Conservation (phyloP, 345 rosid species). For the Eucalyptus cloeziana region DNA sequence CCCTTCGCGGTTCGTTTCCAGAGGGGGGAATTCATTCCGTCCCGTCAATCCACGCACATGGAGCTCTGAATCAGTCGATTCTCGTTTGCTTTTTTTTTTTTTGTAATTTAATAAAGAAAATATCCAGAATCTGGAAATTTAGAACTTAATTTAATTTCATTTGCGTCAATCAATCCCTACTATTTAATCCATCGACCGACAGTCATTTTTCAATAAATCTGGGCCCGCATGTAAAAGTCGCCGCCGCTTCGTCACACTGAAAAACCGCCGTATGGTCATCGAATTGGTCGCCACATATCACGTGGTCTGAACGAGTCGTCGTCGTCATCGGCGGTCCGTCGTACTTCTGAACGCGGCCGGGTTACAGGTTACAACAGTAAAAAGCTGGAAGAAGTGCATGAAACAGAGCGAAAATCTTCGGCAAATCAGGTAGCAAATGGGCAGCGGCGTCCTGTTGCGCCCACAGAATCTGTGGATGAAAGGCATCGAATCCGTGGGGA, state of each 20-base stretch:
- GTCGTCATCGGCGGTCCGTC: too few species aligned
- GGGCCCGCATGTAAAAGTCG: background rate
- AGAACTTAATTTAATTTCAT: background rate
- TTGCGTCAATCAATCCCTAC: background rate
- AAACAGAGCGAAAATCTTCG: background rate
- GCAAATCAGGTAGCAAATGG: background rate
- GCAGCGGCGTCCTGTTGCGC: background rate
- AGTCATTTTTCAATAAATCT: background rate
- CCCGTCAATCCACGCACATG: background rate
- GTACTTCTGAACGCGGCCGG: background rate
- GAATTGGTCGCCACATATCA: background rate
- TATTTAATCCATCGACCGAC: background rate
- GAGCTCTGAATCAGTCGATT: background rate
- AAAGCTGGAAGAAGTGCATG: background rate
- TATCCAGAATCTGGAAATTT: background rate
- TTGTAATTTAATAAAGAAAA: too few species aligned
- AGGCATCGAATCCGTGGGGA: background rate
- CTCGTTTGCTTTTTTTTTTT: background rate
- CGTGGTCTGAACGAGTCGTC: background rate
- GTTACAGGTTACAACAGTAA: background rate
- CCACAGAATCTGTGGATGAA: background rate
- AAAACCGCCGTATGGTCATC: background rate
- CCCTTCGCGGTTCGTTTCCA: background rate
- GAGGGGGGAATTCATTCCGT: background rate
- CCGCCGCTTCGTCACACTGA: fast-evolving